A percentile compares a stretch with the other conserved stretches of the same genome.
These are phyloP conservation scores for Vicia sativa DNA, from an alignment of 306 rosid species.

Conservation along the genomic window DNA sequence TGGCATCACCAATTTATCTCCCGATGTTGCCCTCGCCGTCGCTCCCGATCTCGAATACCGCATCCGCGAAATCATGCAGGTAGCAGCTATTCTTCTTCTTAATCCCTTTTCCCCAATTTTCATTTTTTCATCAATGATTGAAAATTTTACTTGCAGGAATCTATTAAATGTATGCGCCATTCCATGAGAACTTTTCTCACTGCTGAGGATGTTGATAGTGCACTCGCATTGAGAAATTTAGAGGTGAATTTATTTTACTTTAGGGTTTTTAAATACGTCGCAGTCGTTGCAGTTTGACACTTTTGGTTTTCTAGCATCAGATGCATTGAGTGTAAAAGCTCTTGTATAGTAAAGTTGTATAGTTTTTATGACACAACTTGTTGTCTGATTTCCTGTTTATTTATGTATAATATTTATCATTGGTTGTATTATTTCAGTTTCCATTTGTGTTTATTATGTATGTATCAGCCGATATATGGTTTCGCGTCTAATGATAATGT, in stretches of 20 bases:
- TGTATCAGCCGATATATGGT: constrained; percentile 80
- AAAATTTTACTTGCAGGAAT: constrained; percentile 58
- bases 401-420: constrained; percentile 13
- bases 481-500: constrained; percentile 71
- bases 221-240: constrained; percentile 80
- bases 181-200: constrained; percentile 69
- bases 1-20: constrained; percentile 74
- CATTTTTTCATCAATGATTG: constrained; percentile 27
- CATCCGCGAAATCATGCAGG: constrained; percentile 96
- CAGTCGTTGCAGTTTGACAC: not conserved
- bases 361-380: no score
- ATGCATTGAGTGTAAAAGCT: no score
- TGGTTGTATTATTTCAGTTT: constrained; percentile 7
- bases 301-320: no score
- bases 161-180: constrained; percentile 95
- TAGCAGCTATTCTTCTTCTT: constrained; percentile 28
- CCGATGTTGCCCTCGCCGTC: constrained; percentile 76
- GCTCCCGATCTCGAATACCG: constrained; percentile 94
- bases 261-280: not conserved
- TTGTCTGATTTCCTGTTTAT: no score
- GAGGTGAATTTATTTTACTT: constrained; percentile 52
- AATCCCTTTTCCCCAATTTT: constrained; percentile 12
- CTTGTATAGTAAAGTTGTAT: no score
- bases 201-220: constrained; percentile 79
- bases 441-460: not conserved